These are phyloP conservation scores for Botrytis deweyae DNA, from an alignment of 2,329 filamentous ascomycete species.

Conservation along the genomic window DNA sequence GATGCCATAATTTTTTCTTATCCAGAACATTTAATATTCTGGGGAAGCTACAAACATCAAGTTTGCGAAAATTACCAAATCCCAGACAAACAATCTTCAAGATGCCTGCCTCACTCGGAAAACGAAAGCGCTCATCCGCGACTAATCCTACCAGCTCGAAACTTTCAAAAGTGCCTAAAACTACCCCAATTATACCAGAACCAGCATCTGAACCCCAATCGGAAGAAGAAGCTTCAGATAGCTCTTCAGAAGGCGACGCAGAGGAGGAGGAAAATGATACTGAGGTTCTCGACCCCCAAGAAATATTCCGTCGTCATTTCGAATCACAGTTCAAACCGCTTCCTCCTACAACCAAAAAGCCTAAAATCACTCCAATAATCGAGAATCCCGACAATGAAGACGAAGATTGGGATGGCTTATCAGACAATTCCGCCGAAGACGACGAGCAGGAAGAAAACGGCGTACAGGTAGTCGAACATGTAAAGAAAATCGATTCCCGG, in stretches of 20 bases:
- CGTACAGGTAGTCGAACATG: conserved; percentile 48
- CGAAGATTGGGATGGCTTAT: conserved; percentile 64
- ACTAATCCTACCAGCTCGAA: conserved; percentile 33
- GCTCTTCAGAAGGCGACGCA: neutral
- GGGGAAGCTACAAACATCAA: conserved; percentile 1
- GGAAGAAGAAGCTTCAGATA: conserved; percentile 13
- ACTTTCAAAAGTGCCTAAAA: conserved; percentile 1
- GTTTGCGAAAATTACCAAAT: conserved; percentile 5
- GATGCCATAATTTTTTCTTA: neutral
- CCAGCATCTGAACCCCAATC: neutral
- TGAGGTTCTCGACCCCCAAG: conserved; percentile 55
- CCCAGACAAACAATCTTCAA: conserved; percentile 14
- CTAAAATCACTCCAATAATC: conserved; percentile 23
- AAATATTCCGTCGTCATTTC: conserved; percentile 79
- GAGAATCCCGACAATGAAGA: conserved; percentile 39
- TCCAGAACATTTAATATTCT: conserved; percentile 21
- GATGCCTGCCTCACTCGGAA: conserved; percentile 44
- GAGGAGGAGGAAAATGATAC: conserved; percentile 28
- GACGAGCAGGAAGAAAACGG: conserved; percentile 41
- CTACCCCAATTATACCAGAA: neutral
- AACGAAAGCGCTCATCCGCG: conserved; percentile 48
- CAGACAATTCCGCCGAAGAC: conserved; percentile 31
- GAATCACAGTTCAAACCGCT: conserved; percentile 84
- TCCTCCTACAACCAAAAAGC: conserved; percentile 38
- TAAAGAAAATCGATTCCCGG: conserved; percentile 31